phyloP scores from a whole-genome alignment of 257 asterid genomes.

The Capsicum rhomboideum region DNA sequence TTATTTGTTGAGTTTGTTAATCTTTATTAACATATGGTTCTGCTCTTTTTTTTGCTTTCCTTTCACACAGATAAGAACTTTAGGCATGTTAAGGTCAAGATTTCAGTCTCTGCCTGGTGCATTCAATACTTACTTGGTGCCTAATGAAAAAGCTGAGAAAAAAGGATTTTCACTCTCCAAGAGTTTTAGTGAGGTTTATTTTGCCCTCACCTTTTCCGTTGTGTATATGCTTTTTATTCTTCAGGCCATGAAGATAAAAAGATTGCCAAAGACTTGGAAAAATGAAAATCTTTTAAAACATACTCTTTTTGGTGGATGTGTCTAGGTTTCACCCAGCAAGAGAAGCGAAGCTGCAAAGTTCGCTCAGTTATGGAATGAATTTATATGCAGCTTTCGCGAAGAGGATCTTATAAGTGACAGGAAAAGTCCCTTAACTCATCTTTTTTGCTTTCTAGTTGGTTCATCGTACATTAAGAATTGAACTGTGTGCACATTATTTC shows the following conservation, averaged over 20 bases:
- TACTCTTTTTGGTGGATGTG: conserved; percentile 6
- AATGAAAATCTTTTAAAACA: background rate
- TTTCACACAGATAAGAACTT: conserved; percentile 76
- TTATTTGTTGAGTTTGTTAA: background rate
- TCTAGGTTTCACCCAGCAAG: conserved; percentile 58
- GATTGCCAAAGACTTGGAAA: conserved; percentile 5
- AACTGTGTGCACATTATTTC: conserved; percentile 26
- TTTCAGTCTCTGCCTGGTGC: conserved; percentile 96
- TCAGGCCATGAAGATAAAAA: conserved; percentile 9
- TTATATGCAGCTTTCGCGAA: conserved; percentile 89
- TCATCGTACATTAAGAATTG: conserved; percentile 13
- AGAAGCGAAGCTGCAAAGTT: conserved; percentile 97
- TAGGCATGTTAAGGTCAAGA: conserved; percentile 90
- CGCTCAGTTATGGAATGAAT: conserved; percentile 96
- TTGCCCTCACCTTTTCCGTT: conserved; percentile 1
- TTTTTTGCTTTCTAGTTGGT: conserved; percentile 5
- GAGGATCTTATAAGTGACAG: conserved; percentile 97
- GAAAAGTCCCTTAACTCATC: conserved; percentile 29
- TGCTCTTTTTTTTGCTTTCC: background rate
- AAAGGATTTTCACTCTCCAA: conserved; percentile 64
- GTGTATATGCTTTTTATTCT: background rate
- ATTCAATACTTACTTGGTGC: conserved; percentile 78
- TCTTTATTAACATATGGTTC: background rate
- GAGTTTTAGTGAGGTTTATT: conserved; percentile 53
- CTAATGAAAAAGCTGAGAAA: conserved; percentile 61